phyloP scores from a whole-genome alignment of 148 eudicot genomes.

The Pharnaceum exiguum region DNA sequence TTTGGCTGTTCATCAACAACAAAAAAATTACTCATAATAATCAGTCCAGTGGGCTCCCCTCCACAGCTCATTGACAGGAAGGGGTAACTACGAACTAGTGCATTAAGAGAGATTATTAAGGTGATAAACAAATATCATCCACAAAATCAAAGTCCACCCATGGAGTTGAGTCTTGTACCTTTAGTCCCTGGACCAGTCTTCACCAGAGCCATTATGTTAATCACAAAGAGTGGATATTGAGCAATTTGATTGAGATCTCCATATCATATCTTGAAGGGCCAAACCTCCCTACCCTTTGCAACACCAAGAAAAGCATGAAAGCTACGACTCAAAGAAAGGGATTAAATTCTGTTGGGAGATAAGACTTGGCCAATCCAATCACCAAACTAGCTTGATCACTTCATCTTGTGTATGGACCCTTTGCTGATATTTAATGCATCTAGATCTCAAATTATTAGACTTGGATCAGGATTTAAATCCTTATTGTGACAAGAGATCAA shows the following conservation, averaged over 20 bases:
- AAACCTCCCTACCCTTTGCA: no score
- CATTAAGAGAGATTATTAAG: not conserved
- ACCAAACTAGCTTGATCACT: constrained; percentile 15
- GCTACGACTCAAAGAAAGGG: constrained; percentile 21
- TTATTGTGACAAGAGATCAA: not conserved
- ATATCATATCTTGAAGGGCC: constrained; percentile 9
- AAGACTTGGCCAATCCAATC: constrained; percentile 14
- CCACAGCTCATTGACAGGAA: constrained; percentile 8
- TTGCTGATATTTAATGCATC: constrained; percentile 8
- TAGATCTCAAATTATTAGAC: not conserved
- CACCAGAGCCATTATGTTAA: not conserved
- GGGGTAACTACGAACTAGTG: constrained; percentile 10
- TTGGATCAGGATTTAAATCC: not conserved
- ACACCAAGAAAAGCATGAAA: constrained; percentile 22
- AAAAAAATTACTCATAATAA: no score
- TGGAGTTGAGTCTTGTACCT: not conserved
- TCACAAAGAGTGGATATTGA: not conserved
- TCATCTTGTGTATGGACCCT: constrained; percentile 19
- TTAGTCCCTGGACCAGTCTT: constrained; percentile 2
- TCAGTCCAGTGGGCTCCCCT: constrained; percentile 17
- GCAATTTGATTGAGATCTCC: not conserved
- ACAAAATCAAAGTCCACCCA: constrained; percentile 1
- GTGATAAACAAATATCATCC: constrained; percentile 13
- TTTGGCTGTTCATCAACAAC: constrained; percentile 3
- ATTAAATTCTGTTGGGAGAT: not conserved